phyloP scores from a whole-genome alignment of 129 eudicot species.

The Oenanthe sinensis region DNA sequence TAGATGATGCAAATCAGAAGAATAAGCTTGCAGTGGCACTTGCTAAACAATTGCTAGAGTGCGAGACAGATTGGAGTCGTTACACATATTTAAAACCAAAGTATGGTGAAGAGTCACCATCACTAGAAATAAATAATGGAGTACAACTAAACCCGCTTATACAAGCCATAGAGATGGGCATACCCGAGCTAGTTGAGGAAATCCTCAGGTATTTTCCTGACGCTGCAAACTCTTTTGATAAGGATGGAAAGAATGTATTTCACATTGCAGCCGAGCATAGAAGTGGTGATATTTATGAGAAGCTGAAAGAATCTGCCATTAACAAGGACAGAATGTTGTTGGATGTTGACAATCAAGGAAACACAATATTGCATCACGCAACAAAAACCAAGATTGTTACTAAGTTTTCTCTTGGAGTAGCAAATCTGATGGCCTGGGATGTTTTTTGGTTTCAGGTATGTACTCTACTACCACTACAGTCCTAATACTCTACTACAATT shows the following conservation, averaged over 20 bases:
- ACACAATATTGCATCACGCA: conserved; percentile 14
- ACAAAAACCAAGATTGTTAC: conserved; percentile 5
- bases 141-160: not conserved
- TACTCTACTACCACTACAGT: not conserved
- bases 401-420: not conserved
- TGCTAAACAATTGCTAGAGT: not conserved
- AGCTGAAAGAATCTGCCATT: not conserved
- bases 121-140: not conserved
- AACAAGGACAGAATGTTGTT: conserved; percentile 6
- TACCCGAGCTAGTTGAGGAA: not conserved
- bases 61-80: conserved; percentile 10
- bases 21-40: conserved; percentile 7
- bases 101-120: not conserved
- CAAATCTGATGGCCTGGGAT: conserved; percentile 11
- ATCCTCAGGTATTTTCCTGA: conserved; percentile 9
- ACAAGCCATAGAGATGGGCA: conserved; percentile 6
- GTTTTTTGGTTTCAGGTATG: conserved; percentile 14
- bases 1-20: conserved; percentile 9
- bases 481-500: not conserved
- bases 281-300: not conserved
- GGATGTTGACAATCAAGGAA: conserved; percentile 8
- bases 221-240: conserved; percentile 13
- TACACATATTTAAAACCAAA: not conserved
- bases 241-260: conserved; percentile 9
- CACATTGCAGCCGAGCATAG: conserved; percentile 9